Base-by-base conservation (phyloP, 2,329 filamentous ascomycete species). In the Colletotrichum neosansevieriae region DNA sequence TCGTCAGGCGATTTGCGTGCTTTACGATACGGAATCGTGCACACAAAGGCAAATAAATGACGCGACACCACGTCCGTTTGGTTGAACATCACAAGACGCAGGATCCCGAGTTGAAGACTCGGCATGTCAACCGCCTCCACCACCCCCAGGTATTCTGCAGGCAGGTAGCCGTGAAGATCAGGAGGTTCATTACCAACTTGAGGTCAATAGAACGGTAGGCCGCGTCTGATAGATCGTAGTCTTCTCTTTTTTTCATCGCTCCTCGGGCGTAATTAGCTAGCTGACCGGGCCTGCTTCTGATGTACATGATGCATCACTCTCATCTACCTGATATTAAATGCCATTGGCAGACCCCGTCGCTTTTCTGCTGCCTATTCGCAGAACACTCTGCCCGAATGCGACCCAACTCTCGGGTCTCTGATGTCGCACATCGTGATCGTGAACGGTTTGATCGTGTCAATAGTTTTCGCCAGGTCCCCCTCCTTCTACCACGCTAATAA, bases 261-360 rank as follows among this genome's bases (percentile, higher is more conserved):
- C 40, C 54, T 68, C 65, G 44, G 65, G 38, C 61, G 61, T 59
- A 42, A 68, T 59, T 65, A 65, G 65, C 65, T 65, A 65, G 61
- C 65, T 68, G 61, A 65, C 61, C 65, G 59, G 61, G 54, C 65
- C 61, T 65, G 65, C 65, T 68, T 53, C 47, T 68, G 65, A 56
- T 65, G 54, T 54, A 68, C 64, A 64, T 68, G 61, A 68, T 53
- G 49, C 65, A 44, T 65, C 61, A 53, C 62, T 53, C 59, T 65
- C 47, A 59, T 68, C 47, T 64, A 40, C 54, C 61, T 47, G 49
- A 59, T 65, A 68, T 68, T 65, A 67, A 54, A 58, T 53, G 54
- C 65, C 65, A 42, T 42, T 59, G 40, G 40, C 47, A 54, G 61
- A 64, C 54, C 47, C 47, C 40, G 61, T 59, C 65, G 61, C 61